These are phyloP conservation scores for Blastomyces percursus DNA, from an alignment of 2,329 filamentous ascomycete species.

Conservation along the genomic window DNA sequence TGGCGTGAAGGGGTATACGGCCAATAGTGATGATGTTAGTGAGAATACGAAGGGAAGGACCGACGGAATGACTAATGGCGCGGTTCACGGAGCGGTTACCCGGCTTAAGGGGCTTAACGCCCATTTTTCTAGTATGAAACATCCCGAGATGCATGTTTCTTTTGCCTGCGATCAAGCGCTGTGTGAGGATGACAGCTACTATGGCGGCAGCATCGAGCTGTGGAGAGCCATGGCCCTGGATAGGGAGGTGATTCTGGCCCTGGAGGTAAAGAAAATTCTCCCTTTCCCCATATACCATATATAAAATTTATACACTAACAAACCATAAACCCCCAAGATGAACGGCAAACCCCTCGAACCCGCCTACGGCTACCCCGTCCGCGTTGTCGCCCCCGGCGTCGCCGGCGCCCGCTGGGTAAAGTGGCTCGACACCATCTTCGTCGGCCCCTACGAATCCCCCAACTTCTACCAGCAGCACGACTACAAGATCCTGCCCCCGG, in stretches of 20 bases:
- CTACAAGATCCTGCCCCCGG: slow-evolving; percentile 48
- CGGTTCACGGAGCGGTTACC: too few species aligned
- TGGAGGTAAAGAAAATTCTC: slow-evolving; percentile 29
- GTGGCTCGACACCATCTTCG: slow-evolving; percentile 45
- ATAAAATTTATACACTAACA: neutral
- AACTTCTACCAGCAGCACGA: slow-evolving; percentile 50
- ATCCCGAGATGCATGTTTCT: slow-evolving; percentile 39
- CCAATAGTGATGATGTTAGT: too few species aligned
- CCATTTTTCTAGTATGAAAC: slow-evolving; percentile 6
- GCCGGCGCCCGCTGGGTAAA: slow-evolving; percentile 46
- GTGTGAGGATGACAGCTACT: slow-evolving; percentile 49
- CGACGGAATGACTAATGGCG: too few species aligned
- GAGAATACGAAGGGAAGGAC: too few species aligned
- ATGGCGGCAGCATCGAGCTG: slow-evolving; percentile 46
- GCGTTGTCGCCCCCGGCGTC: slow-evolving; percentile 43
- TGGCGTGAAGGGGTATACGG: slow-evolving; percentile 22
- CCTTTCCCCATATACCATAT: neutral
- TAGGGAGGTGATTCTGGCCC: slow-evolving; percentile 39
- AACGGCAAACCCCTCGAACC: slow-evolving; percentile 39
- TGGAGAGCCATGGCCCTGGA: slow-evolving; percentile 34
- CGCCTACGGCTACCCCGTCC: slow-evolving; percentile 44
- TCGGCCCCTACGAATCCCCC: slow-evolving; percentile 40
- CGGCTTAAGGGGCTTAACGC: neutral
- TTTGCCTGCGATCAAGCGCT: slow-evolving; percentile 45
- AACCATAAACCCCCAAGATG: slow-evolving; percentile 32